Evolutionary conservation across 148 eudicot species (phyloP).

Genomic region (Oxyria digyna): DNA sequence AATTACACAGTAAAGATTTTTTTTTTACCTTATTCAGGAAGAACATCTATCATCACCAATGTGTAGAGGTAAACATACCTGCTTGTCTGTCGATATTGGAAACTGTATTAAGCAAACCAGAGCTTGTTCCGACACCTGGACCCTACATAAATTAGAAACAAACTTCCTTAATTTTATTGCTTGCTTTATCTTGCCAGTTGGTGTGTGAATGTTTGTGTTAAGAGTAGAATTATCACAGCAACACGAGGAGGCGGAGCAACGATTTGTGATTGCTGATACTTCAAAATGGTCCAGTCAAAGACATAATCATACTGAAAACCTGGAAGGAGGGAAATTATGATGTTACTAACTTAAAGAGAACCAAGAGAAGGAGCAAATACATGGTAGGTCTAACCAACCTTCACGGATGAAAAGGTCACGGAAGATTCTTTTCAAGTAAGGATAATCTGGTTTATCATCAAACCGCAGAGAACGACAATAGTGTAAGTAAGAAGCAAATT

Average conservation of each 20-base stretch:
- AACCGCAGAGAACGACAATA: constrained; percentile 81
- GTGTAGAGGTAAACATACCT: constrained; percentile 25
- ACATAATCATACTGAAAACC: constrained; percentile 78
- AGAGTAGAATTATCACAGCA: constrained; percentile 36
- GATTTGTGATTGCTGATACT: constrained; percentile 59
- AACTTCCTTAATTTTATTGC: constrained; percentile 5
- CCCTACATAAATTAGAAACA: constrained; percentile 31
- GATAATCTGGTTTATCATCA: constrained; percentile 90
- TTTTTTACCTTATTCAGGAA: constrained; percentile 1
- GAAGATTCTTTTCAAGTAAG: constrained; percentile 76
- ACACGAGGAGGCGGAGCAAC: constrained; percentile 78
- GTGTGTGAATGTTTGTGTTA: neutral
- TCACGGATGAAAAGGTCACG: constrained; percentile 85
- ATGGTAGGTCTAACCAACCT: constrained; percentile 30
- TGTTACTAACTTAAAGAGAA: neutral
- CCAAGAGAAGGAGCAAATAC: neutral
- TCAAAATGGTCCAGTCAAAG: constrained; percentile 60
- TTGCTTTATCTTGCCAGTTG: neutral
- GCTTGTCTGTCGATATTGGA: constrained; percentile 41
- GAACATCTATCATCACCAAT: neutral
- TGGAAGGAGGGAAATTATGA: constrained; percentile 18
- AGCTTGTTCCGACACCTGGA: constrained; percentile 65
- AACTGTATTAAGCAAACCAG: constrained; percentile 52
- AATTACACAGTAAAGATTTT: neutral
- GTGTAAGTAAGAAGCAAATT: constrained; percentile 85